A percentile compares a stretch with the other conserved stretches of the same genome.
phyloP scores from a whole-genome alignment of 164 flowering plant genomes.

The Umbellularia californica region DNA sequence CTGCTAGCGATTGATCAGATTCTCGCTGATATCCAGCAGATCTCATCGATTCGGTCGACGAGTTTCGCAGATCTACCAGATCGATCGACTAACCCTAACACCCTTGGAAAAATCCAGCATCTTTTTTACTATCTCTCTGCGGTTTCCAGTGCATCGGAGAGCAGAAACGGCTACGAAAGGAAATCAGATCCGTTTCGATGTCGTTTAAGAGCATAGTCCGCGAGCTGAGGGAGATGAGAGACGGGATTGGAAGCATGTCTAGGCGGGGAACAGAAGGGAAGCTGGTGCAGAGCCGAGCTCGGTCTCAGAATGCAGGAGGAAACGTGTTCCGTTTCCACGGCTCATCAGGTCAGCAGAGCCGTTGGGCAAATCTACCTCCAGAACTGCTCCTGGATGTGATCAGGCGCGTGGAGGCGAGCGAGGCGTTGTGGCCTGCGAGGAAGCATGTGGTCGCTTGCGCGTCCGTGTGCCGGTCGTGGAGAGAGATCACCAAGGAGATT shows the following conservation, averaged over 20 bases:
- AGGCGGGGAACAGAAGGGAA: conserved; percentile 48
- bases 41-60: too few species aligned
- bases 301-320: conserved; percentile 51
- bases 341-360: conserved; percentile 38
- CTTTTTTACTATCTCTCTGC: not conserved
- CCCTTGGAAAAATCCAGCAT: not conserved
- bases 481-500: conserved; percentile 51
- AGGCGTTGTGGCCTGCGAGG: conserved; percentile 68
- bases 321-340: conserved; percentile 13
- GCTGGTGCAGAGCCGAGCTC: conserved; percentile 35
- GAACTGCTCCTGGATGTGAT: conserved; percentile 73
- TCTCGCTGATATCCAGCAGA: too few species aligned
- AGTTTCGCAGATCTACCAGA: too few species aligned
- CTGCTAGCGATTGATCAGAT: too few species aligned
- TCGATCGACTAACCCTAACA: not conserved
- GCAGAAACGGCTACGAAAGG: not conserved
- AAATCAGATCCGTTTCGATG: conserved; percentile 29
- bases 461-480: conserved; percentile 72
- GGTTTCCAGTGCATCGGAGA: not conserved
- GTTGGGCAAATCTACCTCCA: conserved; percentile 72
- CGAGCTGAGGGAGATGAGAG: conserved; percentile 66
- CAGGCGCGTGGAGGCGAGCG: conserved; percentile 47
- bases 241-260: conserved; percentile 57
- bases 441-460: conserved; percentile 63
- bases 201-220: conserved; percentile 63